Conservation (phyloP, 2,329 filamentous ascomycete genomes). For the Blastomyces percursus region DNA sequence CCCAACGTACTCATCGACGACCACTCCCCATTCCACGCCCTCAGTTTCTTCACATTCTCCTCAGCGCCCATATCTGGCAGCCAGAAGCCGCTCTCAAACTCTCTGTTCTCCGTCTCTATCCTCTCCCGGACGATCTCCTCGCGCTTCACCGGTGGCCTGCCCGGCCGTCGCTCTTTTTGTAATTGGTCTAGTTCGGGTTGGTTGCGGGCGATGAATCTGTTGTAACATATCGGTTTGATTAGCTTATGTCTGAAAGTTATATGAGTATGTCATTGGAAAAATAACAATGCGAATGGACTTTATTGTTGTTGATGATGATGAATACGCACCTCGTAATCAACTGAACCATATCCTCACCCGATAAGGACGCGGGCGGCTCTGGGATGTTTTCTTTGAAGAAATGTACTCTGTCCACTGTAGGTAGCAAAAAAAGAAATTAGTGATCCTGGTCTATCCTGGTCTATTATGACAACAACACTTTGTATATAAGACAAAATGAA, state of each 20-base stretch:
- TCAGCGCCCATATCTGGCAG: slow-evolving; percentile 64
- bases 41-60: slow-evolving; percentile 54
- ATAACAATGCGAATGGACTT: neutral
- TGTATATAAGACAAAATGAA: too few species aligned
- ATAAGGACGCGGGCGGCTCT: slow-evolving; percentile 23
- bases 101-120: slow-evolving; percentile 59
- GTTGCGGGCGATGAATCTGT: slow-evolving; percentile 30
- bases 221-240: neutral
- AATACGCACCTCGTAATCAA: slow-evolving; percentile 48
- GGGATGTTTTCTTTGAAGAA: slow-evolving; percentile 56
- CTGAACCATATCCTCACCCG: slow-evolving; percentile 31
- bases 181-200: slow-evolving; percentile 28
- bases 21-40: slow-evolving; percentile 76
- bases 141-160: slow-evolving; percentile 63
- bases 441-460: too few species aligned
- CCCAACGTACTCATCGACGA: slow-evolving; percentile 62
- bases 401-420: slow-evolving; percentile 51
- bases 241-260: neutral
- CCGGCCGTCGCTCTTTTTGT: slow-evolving; percentile 59
- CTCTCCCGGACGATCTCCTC: slow-evolving; percentile 68
- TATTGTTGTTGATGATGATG: slow-evolving; percentile 18
- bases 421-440: too few species aligned
- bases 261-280: neutral
- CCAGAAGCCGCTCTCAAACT: slow-evolving; percentile 71
- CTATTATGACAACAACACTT: too few species aligned